Evolutionary conservation across 2,329 filamentous ascomycete genomes (phyloP).

Genomic region (Aureobasidium sp.): DNA sequence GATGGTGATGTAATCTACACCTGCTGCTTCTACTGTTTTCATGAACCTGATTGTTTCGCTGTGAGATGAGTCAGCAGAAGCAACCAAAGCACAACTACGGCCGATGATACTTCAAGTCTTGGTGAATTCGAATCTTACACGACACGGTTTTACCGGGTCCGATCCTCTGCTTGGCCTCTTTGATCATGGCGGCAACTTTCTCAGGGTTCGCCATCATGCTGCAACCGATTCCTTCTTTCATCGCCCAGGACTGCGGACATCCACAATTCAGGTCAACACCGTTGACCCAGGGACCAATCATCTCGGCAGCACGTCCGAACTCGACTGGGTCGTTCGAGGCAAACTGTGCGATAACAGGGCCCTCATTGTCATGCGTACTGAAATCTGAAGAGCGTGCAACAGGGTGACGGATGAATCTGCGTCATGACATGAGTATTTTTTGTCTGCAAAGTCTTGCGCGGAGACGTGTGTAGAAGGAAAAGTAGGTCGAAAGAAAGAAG

Average conservation of each 20-base stretch:
- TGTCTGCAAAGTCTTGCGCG: not conserved
- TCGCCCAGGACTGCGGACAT: conserved; percentile 65
- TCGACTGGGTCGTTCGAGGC: conserved; percentile 54
- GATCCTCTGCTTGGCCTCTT: conserved; percentile 46
- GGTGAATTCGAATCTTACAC: conserved; percentile 62
- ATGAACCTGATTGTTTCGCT: conserved; percentile 50
- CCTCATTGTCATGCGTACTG: conserved; percentile 43
- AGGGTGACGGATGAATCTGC: conserved; percentile 22
- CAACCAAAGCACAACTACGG: not conserved
- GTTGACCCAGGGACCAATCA: conserved; percentile 52
- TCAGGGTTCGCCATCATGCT: conserved; percentile 59
- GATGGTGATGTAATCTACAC: conserved; percentile 61
- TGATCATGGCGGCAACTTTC: conserved; percentile 57
- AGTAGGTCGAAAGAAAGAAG: not conserved
- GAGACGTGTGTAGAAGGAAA: not conserved
- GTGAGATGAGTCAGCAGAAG: not conserved
- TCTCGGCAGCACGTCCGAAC: conserved; percentile 51
- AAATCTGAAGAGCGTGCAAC: conserved; percentile 49
- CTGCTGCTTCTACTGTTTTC: conserved; percentile 50
- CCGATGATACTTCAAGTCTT: conserved; percentile 45
- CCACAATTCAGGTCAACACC: conserved; percentile 66
- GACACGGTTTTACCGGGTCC: conserved; percentile 49
- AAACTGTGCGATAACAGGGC: conserved; percentile 59
- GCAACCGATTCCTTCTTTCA: conserved; percentile 57
- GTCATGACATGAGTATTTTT: not conserved